Percentiles rank a stretch among this genome's conserved stretches.
phyloP scores from a whole-genome alignment of 495 filamentous ascomycete species.

The Cryomyces minteri region DNA sequence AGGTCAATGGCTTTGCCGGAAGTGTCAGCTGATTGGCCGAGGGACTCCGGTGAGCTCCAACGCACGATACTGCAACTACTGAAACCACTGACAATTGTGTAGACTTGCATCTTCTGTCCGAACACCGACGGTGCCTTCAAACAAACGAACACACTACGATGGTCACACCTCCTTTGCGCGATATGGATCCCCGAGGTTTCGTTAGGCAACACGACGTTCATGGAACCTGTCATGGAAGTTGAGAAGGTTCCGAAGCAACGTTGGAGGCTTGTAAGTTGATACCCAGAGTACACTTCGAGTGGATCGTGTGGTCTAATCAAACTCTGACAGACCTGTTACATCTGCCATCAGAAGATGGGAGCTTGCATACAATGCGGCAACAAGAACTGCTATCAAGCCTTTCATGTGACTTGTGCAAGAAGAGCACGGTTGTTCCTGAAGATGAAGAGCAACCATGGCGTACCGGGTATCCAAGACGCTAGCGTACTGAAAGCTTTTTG shows the following conservation, averaged over 20 bases:
- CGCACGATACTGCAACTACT: slow-evolving; percentile 3
- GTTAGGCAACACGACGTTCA: slow-evolving; percentile 88
- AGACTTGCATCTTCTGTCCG: slow-evolving; percentile 95
- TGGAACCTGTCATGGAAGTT: slow-evolving; percentile 96
- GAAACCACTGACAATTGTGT: slow-evolving; percentile 4
- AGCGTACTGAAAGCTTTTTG: slow-evolving; percentile 84
- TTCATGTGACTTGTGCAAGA: slow-evolving; percentile 92
- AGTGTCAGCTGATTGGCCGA: slow-evolving; percentile 87
- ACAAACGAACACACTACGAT: slow-evolving; percentile 84
- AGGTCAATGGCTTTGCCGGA: slow-evolving; percentile 95
- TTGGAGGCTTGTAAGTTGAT: slow-evolving; percentile 50
- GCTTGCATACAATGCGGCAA: slow-evolving; percentile 97
- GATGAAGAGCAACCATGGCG: slow-evolving; percentile 84
- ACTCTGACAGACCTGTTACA: slow-evolving; percentile 54
- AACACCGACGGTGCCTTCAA: slow-evolving; percentile 98
- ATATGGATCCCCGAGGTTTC: slow-evolving; percentile 98
- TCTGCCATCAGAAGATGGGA: slow-evolving; percentile 93
- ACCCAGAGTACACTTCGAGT: neutral
- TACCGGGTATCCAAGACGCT: slow-evolving; percentile 66
- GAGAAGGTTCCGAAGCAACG: slow-evolving; percentile 87
- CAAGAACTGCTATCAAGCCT: slow-evolving; percentile 92
- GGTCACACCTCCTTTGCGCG: slow-evolving; percentile 90
- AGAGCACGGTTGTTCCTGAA: slow-evolving; percentile 76
- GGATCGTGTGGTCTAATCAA: slow-evolving; percentile 1
- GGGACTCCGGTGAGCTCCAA: slow-evolving; percentile 52